A percentile compares a stretch with the other conserved stretches of the same genome.
phyloP scores from a whole-genome alignment of 441 rosid species.

The Gossypium gossypioides region DNA sequence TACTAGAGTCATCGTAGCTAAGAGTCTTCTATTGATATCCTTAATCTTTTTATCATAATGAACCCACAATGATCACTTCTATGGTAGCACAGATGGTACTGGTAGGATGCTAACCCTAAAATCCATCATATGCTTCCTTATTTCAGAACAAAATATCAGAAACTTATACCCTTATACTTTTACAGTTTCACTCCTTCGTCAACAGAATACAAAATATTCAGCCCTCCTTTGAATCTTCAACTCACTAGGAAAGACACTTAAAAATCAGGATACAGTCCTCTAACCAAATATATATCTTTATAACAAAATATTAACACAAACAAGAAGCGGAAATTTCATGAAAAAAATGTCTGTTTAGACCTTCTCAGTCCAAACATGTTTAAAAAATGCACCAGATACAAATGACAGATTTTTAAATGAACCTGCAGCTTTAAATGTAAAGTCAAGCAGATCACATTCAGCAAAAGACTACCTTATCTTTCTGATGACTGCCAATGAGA shows the following conservation, averaged over 20 bases:
- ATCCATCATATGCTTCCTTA: neutral
- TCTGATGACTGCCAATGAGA: conserved; percentile 85
- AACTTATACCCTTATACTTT: neutral
- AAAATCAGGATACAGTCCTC: neutral
- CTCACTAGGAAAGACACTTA: neutral
- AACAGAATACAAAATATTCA: neutral
- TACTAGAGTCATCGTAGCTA: neutral
- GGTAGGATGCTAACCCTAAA: neutral
- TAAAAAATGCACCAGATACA: neutral
- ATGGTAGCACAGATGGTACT: neutral
- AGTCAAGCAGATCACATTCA: neutral
- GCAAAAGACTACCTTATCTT: conserved; percentile 55
- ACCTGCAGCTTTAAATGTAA: neutral
- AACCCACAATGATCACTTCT: neutral
- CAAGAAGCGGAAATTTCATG: neutral
- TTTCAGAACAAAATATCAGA: neutral
- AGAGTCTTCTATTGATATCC: neutral
- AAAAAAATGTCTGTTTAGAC: neutral
- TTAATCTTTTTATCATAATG: neutral
- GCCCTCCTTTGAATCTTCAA: neutral
- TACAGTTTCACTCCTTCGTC: neutral
- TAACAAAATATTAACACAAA: neutral
- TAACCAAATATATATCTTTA: neutral
- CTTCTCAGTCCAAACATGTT: neutral
- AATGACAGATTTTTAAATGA: neutral